Base-by-base conservation (phyloP, 164 flowering plant genomes). In the Liquidambar formosana region DNA sequence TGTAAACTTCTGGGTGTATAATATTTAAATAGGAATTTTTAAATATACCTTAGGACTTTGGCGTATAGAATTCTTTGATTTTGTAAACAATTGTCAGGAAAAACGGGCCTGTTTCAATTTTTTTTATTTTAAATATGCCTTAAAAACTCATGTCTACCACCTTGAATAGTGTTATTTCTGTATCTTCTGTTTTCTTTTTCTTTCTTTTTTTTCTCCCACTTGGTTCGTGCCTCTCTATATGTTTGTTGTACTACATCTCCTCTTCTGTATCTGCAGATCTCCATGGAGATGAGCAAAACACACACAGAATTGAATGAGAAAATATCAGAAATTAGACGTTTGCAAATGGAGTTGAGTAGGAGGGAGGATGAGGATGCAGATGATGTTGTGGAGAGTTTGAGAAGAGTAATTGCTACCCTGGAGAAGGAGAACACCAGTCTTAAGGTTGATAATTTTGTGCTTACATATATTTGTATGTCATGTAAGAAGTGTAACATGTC, bases 341-440 rank as follows among this genome's bases (percentile, higher is more conserved):
- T 92, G 78, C 95, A 88, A 68, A 65, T 71, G 66, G 90, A 89
- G 78, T 72, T 89, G 71, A 81, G 68, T 48, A 80, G 84, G 75
- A 80, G 71, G 64, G 86, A 79, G 57, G 61, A 64, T 63, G 83
- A 79, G 51, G 81, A 78, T 66, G 76, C 77, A 26, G 73, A 71
- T 76, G 86, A 73, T 26, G 61, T 45, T 21, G 73, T 72, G 43
- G 84, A 80, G 51, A 77, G 73, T 68, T 71, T 93, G 68, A 85
- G 82, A 80, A 75, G 74, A 75, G 75, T 54, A 57, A 82, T 89
- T 71, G 78, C 71, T 52, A 59, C 73, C 28, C 64, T 96, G 56
- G 86, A 93, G 81, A 83, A 84, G 78, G 98, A 96, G 72, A 93
- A 90, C 52, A 25, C 64, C 38, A 64, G 58, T 66, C 88, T 91